Base-by-base conservation (phyloP, 2,329 filamentous ascomycete genomes). In the Anthostomella pinea region DNA sequence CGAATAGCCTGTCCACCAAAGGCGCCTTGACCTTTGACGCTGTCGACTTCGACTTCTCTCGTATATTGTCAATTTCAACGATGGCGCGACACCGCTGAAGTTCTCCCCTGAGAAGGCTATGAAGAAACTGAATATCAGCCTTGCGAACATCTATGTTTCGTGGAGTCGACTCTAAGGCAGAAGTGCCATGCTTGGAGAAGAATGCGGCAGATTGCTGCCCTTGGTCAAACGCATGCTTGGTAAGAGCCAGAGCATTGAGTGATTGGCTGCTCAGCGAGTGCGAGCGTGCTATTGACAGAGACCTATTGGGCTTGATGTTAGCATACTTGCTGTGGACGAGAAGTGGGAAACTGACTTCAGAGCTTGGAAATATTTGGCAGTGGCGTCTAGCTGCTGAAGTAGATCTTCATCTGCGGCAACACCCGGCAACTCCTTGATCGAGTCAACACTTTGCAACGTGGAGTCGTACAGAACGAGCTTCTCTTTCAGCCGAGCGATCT, bases 401-500 rank as follows among this genome's bases (percentile, higher is more conserved):
- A 98, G 85, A 11, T 68, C 71, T 25, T 80, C 75, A 54, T 98
- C 93, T 26, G 88, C 85, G 22, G 88, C 88, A 13, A 96, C 86
- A 62, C 93, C 93, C 3, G 89, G 85, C 10, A 98, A 73, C 42
- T 95, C 88, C 53, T 85, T 87, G 60, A 96, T 81, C 4, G 89
- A 87, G 48, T 96, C 86, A 41, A 98, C 72, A 62, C 88, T 96
- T 64, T 96, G 87, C 16, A 96, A 66, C 7, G 85, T 94, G 16
- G 88, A 87, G 59, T 96, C 89, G 59, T 96, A 97, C 2, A 98
- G 72, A 3, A 91, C 90, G 10, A 87, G 81, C 53, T 87, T 84
- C 60, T 97, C 91, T 56, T 88, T 85, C 33, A 97, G 70, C 53
- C 85, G 82, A 9, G 83, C 82, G 33, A 95, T 69, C 59, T 87